Base-by-base conservation (phyloP, 176 grass and related monocot genomes). In the Olyra latifolia region DNA sequence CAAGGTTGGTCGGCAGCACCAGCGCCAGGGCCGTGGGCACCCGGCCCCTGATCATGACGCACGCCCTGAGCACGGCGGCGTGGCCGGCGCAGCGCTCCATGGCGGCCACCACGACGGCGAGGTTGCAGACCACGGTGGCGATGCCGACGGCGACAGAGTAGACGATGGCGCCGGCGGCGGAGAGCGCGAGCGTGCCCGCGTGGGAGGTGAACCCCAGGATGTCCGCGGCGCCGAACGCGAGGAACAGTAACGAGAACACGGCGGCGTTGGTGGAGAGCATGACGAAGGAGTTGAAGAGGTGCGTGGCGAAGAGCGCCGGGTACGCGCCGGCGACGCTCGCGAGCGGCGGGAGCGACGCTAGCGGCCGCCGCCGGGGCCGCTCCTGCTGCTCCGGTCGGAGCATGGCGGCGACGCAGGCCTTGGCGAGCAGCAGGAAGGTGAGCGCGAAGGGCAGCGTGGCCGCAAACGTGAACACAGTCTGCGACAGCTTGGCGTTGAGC, bases 261-360 rank as follows among this genome's bases (percentile, higher is more conserved):
- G 96, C 82, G 10, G 90, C 88, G 89, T 99, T 95, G 61, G 82
- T 75, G n/a, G 96, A 84, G 47, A 99, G 81, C 75, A 91, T 66
- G 35, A 88, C 59, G 72, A 99, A 88, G 13, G 83, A 69, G 66
- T 72, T 78, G 78, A 91, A 81, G 10, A 93, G 62, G 81, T 99
- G 88, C 17, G 96, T 95, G 7, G 69, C 79, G 9, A 73, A 19
- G 29, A 99, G 75, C 1, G 83, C 77, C 19, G 89, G 90, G 83
- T 95, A 95, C 69, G 86, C 74, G 8, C 62, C 84, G 1, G 78
- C 74, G 0, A 83, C 72, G 19, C 83, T 54, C 1, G 28, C 48
- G 25, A 58, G 87, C 25, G 77, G 77, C 73, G 92, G 83, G 53
- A 80, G 66, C 8, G 59, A 55, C 1, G 17, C 30, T 4, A 66